Evolutionary conservation across 106 monocot genomes (phyloP).

Genomic region (Dioscorea alata): DNA sequence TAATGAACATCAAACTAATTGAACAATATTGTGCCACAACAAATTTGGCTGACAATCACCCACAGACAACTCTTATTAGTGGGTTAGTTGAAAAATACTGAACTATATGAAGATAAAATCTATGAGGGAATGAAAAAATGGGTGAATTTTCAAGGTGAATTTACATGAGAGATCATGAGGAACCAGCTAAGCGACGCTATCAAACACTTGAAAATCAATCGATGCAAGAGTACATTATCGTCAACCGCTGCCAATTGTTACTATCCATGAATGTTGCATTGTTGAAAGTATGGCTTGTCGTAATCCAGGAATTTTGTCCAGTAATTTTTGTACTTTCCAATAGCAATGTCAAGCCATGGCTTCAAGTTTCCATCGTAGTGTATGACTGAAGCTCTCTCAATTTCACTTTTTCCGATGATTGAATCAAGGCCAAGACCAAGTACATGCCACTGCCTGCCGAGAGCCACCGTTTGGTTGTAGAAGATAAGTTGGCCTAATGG

Average conservation of each 20-base stretch:
- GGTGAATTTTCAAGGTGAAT: no score
- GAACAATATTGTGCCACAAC: no score
- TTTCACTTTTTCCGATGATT: conserved; percentile 12
- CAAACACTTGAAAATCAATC: no score
- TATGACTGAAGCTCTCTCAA: conserved; percentile 65
- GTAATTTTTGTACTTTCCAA: conserved; percentile 54
- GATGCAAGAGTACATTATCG: no score
- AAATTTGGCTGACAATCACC: no score
- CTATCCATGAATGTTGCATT: conserved; percentile 79
- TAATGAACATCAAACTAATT: no score
- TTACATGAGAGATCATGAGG: no score
- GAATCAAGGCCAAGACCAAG: conserved; percentile 58
- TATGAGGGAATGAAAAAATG: no score
- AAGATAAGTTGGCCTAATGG: conserved; percentile 74
- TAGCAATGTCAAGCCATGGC: conserved; percentile 81
- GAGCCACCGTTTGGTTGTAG: conserved; percentile 60
- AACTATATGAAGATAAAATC: no score
- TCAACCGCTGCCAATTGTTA: neutral
- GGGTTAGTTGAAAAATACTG: no score
- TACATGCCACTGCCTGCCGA: conserved; percentile 61
- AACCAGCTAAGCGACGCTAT: no score
- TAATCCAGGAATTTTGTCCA: conserved; percentile 74
- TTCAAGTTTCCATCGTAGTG: conserved; percentile 81
- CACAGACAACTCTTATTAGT: no score
- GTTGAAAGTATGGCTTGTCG: conserved; percentile 45